Evolutionary conservation across 768 basidiomycete species (phyloP).

Genomic region (Lactarius akahatsu): DNA sequence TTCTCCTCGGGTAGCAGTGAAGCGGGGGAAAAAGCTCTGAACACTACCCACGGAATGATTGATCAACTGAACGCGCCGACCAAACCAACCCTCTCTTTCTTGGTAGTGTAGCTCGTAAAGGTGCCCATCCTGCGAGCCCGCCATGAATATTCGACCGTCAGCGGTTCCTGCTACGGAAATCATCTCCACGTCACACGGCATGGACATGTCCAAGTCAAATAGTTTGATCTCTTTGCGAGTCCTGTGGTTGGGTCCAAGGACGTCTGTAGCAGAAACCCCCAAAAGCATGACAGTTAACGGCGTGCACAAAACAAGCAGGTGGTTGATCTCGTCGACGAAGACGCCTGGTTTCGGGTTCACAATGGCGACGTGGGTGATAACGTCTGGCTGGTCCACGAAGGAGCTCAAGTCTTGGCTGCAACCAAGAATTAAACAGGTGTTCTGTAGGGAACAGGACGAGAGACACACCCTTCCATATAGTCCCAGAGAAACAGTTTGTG

Average conservation of each 20-base stretch:
- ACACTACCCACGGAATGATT: slow-evolving; percentile 84
- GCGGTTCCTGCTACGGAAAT: slow-evolving; percentile 72
- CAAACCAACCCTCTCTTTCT: slow-evolving; percentile 89
- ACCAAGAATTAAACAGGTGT: slow-evolving; percentile 17
- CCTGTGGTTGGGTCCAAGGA: slow-evolving; percentile 41
- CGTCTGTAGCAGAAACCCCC: slow-evolving; percentile 62
- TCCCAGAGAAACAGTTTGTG: slow-evolving; percentile 96
- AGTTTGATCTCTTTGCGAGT: slow-evolving; percentile 75
- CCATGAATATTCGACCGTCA: slow-evolving; percentile 91
- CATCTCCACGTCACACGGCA: slow-evolving; percentile 83
- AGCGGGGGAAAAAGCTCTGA: slow-evolving; percentile 75
- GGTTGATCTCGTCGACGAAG: slow-evolving; percentile 91
- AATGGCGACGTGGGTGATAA: slow-evolving; percentile 85
- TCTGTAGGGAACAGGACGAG: slow-evolving; percentile 7
- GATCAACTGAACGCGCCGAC: slow-evolving; percentile 76
- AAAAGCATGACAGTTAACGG: slow-evolving; percentile 80
- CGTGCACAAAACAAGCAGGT: slow-evolving; percentile 87
- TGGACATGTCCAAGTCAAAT: slow-evolving; percentile 84
- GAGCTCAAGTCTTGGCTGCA: slow-evolving; percentile 84
- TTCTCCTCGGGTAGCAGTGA: slow-evolving; percentile 60
- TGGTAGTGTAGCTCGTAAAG: slow-evolving; percentile 93
- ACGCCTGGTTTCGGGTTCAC: slow-evolving; percentile 83
- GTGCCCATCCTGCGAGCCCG: slow-evolving; percentile 78
- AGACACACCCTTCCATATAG: slow-evolving; percentile 82
- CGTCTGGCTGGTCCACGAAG: slow-evolving; percentile 88